These are phyloP conservation scores for Centaurea solstitialis DNA, from an alignment of 129 eudicot genomes.

Conservation along the genomic window DNA sequence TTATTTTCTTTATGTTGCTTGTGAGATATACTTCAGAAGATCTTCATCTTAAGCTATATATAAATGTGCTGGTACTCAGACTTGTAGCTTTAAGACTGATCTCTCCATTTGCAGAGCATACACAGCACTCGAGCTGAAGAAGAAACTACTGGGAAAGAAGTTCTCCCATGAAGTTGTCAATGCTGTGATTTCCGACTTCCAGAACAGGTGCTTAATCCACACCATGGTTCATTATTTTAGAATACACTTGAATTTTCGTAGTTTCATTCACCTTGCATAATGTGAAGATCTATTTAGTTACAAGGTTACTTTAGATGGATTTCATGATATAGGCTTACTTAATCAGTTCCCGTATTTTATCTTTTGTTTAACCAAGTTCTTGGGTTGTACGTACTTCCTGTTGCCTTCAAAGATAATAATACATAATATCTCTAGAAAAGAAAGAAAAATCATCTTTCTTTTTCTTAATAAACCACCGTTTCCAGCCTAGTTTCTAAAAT, in stretches of 20 bases:
- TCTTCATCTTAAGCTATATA: neutral
- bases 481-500: neutral
- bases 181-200: conserved; percentile 64
- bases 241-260: neutral
- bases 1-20: neutral
- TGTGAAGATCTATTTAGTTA: neutral
- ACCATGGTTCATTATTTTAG: conserved; percentile 7
- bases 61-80: neutral
- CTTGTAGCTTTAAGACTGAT: conserved; percentile 8
- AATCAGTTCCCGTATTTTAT: neutral
- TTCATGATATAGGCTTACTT: neutral
- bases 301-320: neutral
- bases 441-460: neutral
- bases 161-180: conserved; percentile 48
- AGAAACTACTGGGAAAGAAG: conserved; percentile 57
- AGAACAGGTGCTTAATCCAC: conserved; percentile 53
- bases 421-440: neutral
- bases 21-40: neutral
- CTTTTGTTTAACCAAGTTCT: neutral
- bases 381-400: neutral
- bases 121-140: conserved; percentile 65
- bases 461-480: neutral
- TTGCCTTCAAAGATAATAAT: neutral
- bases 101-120: conserved; percentile 47
- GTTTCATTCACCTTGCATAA: neutral